Evolutionary conservation across 2,329 filamentous ascomycete genomes (phyloP).

Genomic region (Aspergillus fumigatus): DNA sequence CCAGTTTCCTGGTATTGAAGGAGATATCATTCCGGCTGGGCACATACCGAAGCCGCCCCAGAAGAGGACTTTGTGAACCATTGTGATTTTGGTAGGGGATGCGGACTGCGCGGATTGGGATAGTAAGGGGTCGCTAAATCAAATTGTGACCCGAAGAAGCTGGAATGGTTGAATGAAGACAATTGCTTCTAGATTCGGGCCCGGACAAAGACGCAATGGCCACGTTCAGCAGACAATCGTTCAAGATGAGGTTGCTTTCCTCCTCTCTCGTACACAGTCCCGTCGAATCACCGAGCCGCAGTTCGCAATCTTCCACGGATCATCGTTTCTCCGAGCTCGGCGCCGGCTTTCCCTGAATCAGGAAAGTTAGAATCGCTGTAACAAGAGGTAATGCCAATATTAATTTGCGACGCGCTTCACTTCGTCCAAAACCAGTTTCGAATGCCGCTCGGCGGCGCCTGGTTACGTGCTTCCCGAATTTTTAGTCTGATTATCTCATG

Average conservation of each 20-base stretch:
- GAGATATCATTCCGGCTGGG: background rate
- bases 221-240: slow-evolving; percentile 23
- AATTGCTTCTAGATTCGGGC: slow-evolving; percentile 11
- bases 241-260: slow-evolving; percentile 16
- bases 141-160: background rate
- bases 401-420: background rate
- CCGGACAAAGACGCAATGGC: slow-evolving; percentile 22
- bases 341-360: slow-evolving; percentile 4
- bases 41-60: slow-evolving; percentile 76
- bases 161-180: slow-evolving; percentile 7
- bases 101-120: slow-evolving; percentile 16
- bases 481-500: slow-evolving; percentile 12
- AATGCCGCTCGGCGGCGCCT: background rate
- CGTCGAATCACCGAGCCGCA: slow-evolving; percentile 33
- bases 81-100: slow-evolving; percentile 23
- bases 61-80: slow-evolving; percentile 51
- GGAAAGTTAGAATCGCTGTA: slow-evolving; percentile 2
- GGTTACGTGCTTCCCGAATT: background rate
- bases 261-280: background rate
- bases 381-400: background rate
- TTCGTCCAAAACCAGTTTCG: background rate
- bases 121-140: background rate
- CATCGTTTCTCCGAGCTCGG: slow-evolving; percentile 9
- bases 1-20: background rate
- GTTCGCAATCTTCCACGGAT: slow-evolving; percentile 27